Conservation (phyloP, 345 rosid genomes). For the Kandelia obovata region DNA sequence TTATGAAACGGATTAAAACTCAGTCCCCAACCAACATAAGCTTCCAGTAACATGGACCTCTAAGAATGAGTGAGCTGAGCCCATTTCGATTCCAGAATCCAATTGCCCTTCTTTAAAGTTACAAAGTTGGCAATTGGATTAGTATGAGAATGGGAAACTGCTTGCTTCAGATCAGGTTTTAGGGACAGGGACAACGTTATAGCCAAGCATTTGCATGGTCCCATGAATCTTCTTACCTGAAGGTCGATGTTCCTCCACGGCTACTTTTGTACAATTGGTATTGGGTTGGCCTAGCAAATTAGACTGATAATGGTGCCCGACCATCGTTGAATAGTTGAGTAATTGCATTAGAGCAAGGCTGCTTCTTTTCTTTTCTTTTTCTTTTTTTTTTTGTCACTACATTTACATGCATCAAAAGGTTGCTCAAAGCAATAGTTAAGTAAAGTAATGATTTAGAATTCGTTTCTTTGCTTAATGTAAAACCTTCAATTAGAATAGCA, state of each 20-base stretch:
- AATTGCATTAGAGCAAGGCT: not conserved
- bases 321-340: no score
- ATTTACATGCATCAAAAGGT: not conserved
- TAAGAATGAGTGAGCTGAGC: no score
- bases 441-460: not conserved
- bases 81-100: no score
- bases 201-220: not conserved
- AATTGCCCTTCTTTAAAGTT: no score
- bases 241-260: conserved; percentile 8
- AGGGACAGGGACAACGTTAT: not conserved
- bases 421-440: not conserved
- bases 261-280: not conserved
- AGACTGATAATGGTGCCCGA: no score
- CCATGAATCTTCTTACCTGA: conserved; percentile 9
- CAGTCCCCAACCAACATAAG: no score
- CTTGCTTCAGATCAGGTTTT: not conserved
- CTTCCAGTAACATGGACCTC: no score
- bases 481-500: conserved; percentile 11
- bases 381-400: no score
- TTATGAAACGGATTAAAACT: no score
- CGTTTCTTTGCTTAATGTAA: conserved; percentile 25
- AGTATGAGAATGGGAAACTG: not conserved
- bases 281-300: not conserved
- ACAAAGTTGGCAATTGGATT: no score
- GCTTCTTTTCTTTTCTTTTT: not conserved